Evolutionary conservation across 2,329 filamentous ascomycete genomes (phyloP).

Genomic region (Paracorniculantispora psalliotae): DNA sequence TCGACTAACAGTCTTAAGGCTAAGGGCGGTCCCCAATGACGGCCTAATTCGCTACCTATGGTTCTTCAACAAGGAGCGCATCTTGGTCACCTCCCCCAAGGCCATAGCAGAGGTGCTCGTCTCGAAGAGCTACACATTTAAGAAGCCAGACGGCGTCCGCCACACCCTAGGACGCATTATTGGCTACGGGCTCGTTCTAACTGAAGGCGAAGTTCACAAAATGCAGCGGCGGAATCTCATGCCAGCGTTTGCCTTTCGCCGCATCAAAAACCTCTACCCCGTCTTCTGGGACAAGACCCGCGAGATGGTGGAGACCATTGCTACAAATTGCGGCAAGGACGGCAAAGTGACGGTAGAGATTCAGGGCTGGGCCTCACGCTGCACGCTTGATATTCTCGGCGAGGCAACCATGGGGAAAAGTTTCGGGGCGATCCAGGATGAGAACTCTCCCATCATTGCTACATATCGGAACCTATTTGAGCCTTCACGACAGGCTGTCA

Average conservation of each 20-base stretch:
- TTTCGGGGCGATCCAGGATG: conserved; percentile 59
- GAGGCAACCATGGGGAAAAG: conserved; percentile 65
- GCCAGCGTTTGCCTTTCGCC: conserved; percentile 80
- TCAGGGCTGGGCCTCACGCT: conserved; percentile 58
- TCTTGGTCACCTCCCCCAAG: conserved; percentile 58
- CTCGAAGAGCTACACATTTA: conserved; percentile 64
- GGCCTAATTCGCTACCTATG: conserved; percentile 64
- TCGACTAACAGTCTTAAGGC: not conserved
- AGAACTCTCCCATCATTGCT: conserved; percentile 35
- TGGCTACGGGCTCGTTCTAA: conserved; percentile 68
- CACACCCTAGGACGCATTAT: conserved; percentile 57
- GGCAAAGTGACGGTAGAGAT: conserved; percentile 47
- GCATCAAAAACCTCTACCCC: conserved; percentile 79
- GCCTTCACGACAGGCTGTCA: not conserved
- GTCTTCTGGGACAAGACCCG: conserved; percentile 77
- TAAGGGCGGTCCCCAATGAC: conserved; percentile 62
- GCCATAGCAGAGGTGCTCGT: conserved; percentile 65
- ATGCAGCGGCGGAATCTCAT: conserved; percentile 73
- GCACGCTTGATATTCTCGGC: conserved; percentile 72
- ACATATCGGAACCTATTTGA: conserved; percentile 23
- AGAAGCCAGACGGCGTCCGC: conserved; percentile 54
- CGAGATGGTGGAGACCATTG: conserved; percentile 61
- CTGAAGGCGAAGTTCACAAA: conserved; percentile 86
- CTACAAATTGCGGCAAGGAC: conserved; percentile 25
- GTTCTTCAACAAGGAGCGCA: conserved; percentile 56